Conservation (phyloP, 345 rosid genomes). For the Excoecaria cochinchinensis region DNA sequence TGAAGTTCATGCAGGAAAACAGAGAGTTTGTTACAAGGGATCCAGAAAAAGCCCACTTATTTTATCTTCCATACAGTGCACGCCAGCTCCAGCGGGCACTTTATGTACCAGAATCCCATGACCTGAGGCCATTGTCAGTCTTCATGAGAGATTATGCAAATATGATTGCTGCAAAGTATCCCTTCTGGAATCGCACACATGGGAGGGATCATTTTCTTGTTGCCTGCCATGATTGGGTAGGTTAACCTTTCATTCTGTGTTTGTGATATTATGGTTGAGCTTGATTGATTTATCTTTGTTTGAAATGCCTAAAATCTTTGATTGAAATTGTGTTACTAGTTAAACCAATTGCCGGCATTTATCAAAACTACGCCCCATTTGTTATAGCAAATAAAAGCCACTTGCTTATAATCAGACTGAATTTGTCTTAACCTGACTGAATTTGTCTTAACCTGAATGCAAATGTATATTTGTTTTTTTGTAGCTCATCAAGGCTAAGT, state of each 20-base stretch:
- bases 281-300: background rate
- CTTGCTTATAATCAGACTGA: no score
- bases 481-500: no score
- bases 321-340: no score
- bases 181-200: slow-evolving; percentile 86
- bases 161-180: slow-evolving; percentile 72
- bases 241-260: slow-evolving; percentile 10
- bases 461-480: no score
- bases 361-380: no score
- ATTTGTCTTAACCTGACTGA: no score
- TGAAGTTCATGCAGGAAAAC: slow-evolving; percentile 76
- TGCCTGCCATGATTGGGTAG: slow-evolving; percentile 99
- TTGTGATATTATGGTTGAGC: background rate
- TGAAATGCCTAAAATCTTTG: no score
- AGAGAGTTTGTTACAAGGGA: slow-evolving; percentile 64
- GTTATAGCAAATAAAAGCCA: no score
- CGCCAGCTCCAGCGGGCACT: slow-evolving; percentile 60
- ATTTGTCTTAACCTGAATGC: no score
- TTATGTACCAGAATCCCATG: slow-evolving; percentile 63
- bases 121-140: slow-evolving; percentile 57
- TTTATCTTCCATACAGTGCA: slow-evolving; percentile 86
- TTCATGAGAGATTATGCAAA: slow-evolving; percentile 62
- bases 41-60: slow-evolving; percentile 84
- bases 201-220: slow-evolving; percentile 91
- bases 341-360: no score